Evolutionary conservation across 805 yeast genomes (phyloP).

Genomic region (Candida nemodendra): DNA sequence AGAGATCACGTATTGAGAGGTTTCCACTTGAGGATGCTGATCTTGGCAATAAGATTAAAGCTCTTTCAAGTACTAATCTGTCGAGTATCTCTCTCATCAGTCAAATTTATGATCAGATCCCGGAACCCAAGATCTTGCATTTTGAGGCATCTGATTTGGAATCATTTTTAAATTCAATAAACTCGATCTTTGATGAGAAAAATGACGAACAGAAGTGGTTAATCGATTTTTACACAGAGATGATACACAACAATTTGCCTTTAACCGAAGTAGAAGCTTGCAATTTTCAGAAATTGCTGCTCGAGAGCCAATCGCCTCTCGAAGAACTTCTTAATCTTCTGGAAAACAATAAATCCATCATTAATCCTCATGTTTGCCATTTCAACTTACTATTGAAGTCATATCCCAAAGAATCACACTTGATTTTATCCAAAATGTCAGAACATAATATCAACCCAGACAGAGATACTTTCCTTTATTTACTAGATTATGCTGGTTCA

Average conservation of each 20-base stretch:
- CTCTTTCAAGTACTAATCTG: too few species aligned
- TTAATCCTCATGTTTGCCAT: constrained; percentile 12
- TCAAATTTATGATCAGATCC: neutral
- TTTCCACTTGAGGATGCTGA: neutral
- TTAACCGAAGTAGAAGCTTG: constrained; percentile 15
- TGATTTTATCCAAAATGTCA: constrained; percentile 9
- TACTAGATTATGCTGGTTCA: constrained; percentile 7
- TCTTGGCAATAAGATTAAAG: too few species aligned
- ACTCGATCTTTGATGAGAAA: neutral
- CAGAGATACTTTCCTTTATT: constrained; percentile 8
- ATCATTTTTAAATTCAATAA: neutral
- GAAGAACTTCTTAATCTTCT: constrained; percentile 5
- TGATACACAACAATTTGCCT: constrained; percentile 1
- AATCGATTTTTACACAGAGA: constrained; percentile 7
- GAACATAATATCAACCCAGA: constrained; percentile 9
- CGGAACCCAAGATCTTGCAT: neutral
- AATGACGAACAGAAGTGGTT: constrained; percentile 5
- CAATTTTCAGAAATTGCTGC: constrained; percentile 10
- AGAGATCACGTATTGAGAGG: constrained; percentile 1
- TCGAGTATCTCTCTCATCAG: too few species aligned
- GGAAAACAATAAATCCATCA: neutral
- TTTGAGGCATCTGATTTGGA: constrained; percentile 1
- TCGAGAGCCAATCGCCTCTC: neutral
- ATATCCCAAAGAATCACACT: neutral
- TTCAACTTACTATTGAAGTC: constrained; percentile 8